phyloP scores from a whole-genome alignment of 768 basidiomycete species.

The Serpula lacrymans region DNA sequence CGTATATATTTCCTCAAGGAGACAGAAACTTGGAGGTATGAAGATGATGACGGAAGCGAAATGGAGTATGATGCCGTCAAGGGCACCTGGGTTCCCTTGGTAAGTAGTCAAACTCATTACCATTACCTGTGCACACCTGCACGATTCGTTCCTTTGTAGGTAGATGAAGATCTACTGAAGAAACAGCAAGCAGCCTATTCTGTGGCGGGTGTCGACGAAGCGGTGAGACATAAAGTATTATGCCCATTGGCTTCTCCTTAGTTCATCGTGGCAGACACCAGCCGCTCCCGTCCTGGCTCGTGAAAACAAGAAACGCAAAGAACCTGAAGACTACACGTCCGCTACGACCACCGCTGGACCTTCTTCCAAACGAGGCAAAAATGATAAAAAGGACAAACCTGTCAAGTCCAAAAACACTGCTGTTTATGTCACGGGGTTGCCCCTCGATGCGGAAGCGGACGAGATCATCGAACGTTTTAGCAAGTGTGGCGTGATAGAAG shows the following conservation, averaged over 20 bases:
- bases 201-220: constrained; percentile 89
- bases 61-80: constrained; percentile 82
- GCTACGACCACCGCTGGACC: constrained; percentile 47
- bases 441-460: constrained; percentile 66
- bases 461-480: constrained; percentile 86
- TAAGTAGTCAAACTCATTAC: constrained; percentile 46
- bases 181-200: constrained; percentile 96
- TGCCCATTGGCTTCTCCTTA: constrained; percentile 13
- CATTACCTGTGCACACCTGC: too few relatives aligned
- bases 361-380: constrained; percentile 69
- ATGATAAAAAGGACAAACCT: constrained; percentile 44
- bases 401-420: constrained; percentile 87
- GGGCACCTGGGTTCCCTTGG: constrained; percentile 80
- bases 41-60: constrained; percentile 87
- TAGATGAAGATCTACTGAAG: constrained; percentile 83
- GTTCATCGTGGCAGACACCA: constrained; percentile 56
- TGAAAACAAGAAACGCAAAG: constrained; percentile 77
- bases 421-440: constrained; percentile 84
- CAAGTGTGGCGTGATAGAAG: constrained; percentile 89
- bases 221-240: constrained; percentile 47
- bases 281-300: constrained; percentile 83
- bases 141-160: constrained; percentile 42
- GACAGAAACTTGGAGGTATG: constrained; percentile 80
- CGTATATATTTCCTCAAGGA: constrained; percentile 76
- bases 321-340: constrained; percentile 67